Conservation (phyloP, 495 filamentous ascomycete genomes). For the Tuber borchii region DNA sequence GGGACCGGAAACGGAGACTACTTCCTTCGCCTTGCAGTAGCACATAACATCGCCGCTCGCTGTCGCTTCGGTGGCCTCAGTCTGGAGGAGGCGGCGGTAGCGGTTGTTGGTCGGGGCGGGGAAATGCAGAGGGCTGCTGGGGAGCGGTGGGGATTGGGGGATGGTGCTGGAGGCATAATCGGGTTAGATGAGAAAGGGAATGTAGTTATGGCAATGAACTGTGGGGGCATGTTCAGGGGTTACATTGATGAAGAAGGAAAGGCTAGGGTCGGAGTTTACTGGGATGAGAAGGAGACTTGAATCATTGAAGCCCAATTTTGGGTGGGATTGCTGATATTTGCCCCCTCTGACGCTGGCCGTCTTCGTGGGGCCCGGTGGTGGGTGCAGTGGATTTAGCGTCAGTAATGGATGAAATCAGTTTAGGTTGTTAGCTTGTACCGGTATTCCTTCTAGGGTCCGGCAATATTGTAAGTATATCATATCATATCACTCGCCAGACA, state of each 20-base stretch:
- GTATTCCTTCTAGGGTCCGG: background rate
- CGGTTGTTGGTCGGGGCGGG: conserved; percentile 63
- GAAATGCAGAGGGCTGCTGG: conserved; percentile 72
- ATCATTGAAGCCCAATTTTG: background rate
- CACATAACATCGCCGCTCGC: conserved; percentile 29
- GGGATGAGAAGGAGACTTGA: conserved; percentile 45
- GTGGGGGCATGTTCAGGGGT: conserved; percentile 81
- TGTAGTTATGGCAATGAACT: conserved; percentile 67
- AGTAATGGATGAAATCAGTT: background rate
- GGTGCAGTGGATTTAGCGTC: background rate
- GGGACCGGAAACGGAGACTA: conserved; percentile 89
- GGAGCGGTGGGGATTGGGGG: conserved; percentile 68
- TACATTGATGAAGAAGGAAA: conserved; percentile 62
- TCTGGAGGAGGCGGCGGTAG: conserved; percentile 50
- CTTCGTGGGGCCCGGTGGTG: background rate
- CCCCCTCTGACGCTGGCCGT: background rate
- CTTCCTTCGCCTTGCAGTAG: conserved; percentile 64
- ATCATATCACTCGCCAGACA: background rate
- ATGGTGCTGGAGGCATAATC: conserved; percentile 82
- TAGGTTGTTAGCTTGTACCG: background rate
- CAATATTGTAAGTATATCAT: background rate
- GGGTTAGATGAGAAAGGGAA: conserved; percentile 57
- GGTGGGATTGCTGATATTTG: background rate
- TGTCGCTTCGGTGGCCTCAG: conserved; percentile 41
- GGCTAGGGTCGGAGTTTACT: conserved; percentile 60